Evolutionary conservation across 139 green algal genomes (phyloP).

Genomic region (Coccomyxa sp.): DNA sequence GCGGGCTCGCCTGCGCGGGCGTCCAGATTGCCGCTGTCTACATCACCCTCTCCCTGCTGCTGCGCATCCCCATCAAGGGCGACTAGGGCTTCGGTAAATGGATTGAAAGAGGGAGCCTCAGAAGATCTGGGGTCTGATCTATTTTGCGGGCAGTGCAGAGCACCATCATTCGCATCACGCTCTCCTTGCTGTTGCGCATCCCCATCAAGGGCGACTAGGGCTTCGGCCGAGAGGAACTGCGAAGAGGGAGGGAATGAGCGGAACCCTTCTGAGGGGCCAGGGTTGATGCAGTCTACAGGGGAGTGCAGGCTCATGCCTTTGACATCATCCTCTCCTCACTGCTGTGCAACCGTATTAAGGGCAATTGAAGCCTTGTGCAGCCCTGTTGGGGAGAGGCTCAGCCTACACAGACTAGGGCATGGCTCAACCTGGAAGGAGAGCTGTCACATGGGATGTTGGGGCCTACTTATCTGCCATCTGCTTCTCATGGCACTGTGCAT

Average conservation of each 20-base stretch:
- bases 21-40: conserved; percentile 34
- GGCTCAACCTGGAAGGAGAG: too few relatives aligned
- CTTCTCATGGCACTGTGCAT: too few relatives aligned
- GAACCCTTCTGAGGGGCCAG: too few relatives aligned
- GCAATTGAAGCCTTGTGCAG: too few relatives aligned
- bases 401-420: too few relatives aligned
- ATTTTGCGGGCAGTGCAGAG: conserved; percentile 28
- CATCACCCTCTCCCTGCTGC: conserved; percentile 22
- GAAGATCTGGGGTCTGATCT: too few relatives aligned
- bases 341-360: conserved; percentile 28
- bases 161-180: conserved; percentile 18
- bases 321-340: conserved; percentile 29
- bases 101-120: too few relatives aligned
- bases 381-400: too few relatives aligned
- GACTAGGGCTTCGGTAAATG: conserved; percentile 13
- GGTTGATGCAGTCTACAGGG: too few relatives aligned
- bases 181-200: conserved; percentile 29
- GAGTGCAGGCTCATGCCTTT: conserved; percentile 23
- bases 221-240: not conserved
- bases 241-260: too few relatives aligned
- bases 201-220: conserved; percentile 30
- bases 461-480: too few relatives aligned
- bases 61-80: conserved; percentile 29
- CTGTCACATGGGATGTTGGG: too few relatives aligned
- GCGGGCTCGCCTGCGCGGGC: conserved; percentile 9